Percentiles rank a stretch among this genome's conserved stretches.
phyloP scores from a whole-genome alignment of 2,329 filamentous ascomycete species.

The Proliferodiscus dingleyae region DNA sequence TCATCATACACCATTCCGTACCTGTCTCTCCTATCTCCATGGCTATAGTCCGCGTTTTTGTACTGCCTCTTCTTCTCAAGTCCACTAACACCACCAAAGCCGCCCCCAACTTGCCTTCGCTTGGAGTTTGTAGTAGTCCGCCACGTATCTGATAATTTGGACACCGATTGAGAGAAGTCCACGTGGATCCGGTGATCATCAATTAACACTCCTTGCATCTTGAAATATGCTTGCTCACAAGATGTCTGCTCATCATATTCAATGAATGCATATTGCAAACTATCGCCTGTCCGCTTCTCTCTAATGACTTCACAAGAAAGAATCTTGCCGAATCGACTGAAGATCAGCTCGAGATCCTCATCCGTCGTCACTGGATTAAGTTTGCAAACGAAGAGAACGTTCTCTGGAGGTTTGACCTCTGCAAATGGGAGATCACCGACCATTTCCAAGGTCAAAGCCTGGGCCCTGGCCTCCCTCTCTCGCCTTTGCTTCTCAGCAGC shows the following conservation, averaged over 20 bases:
- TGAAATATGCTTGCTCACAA: conserved; percentile 94
- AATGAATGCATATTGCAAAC: conserved; percentile 94
- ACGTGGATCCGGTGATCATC: conserved; percentile 97
- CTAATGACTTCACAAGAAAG: conserved; percentile 93
- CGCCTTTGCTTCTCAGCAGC: conserved; percentile 71
- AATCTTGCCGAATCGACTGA: conserved; percentile 93
- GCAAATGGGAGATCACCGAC: conserved; percentile 96
- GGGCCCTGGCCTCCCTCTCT: conserved; percentile 86
- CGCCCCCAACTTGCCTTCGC: conserved; percentile 59
- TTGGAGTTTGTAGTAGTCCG: conserved; percentile 80
- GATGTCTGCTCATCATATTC: conserved; percentile 91
- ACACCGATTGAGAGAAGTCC: conserved; percentile 94
- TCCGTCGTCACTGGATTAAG: conserved; percentile 95
- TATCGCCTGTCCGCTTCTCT: conserved; percentile 90
- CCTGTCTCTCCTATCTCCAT: conserved; percentile 38
- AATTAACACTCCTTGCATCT: conserved; percentile 97
- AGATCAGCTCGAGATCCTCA: conserved; percentile 91
- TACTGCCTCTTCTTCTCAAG: conserved; percentile 92
- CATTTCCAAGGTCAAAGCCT: conserved; percentile 94
- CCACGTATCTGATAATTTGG: conserved; percentile 85
- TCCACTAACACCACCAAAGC: conserved; percentile 85
- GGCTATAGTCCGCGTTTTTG: conserved; percentile 44
- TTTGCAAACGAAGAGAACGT: conserved; percentile 97
- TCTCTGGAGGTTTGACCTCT: conserved; percentile 95
- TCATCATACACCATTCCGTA: conserved; percentile 83